A percentile compares a stretch with the other conserved stretches of the same genome.
Evolutionary conservation across 192 early-diverging fungal genomes (phyloP).

Genomic region (Glomus cerebriforme): DNA sequence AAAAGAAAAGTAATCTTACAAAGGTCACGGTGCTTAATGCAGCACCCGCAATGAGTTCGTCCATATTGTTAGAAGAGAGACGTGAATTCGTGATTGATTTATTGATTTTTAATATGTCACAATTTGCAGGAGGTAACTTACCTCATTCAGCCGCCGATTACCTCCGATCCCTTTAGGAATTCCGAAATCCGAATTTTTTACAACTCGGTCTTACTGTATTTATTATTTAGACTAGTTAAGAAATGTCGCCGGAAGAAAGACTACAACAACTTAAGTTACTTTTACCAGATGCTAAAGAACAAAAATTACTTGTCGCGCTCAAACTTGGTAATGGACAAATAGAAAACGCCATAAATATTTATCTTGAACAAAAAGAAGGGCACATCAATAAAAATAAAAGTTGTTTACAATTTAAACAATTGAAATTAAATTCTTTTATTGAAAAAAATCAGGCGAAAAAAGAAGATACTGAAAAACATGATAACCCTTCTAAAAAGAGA

Average conservation of each 20-base stretch:
- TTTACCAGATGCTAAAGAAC: neutral
- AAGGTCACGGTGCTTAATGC: constrained; percentile 63
- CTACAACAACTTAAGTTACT: neutral
- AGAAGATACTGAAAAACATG: neutral
- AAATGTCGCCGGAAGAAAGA: neutral
- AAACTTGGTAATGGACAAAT: neutral
- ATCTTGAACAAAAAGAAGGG: neutral
- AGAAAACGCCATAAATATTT: neutral
- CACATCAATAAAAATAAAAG: too few relatives aligned
- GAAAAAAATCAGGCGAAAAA: neutral
- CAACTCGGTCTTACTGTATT: too few relatives aligned
- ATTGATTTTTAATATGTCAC: too few relatives aligned
- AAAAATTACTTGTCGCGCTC: neutral
- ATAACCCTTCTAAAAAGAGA: neutral
- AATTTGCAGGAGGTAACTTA: too few relatives aligned
- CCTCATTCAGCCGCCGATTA: too few relatives aligned
- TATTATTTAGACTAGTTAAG: too few relatives aligned
- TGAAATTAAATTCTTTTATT: neutral
- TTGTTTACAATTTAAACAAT: neutral
- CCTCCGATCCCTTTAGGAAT: too few relatives aligned
- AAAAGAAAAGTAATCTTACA: neutral
- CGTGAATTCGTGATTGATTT: neutral
- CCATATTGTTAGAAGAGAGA: constrained; percentile 42
- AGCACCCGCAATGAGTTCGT: constrained; percentile 62
- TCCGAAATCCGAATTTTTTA: too few relatives aligned